A percentile compares a stretch with the other conserved stretches of the same genome.
phyloP scores from a whole-genome alignment of 2,329 filamentous ascomycete genomes.

The Stylonectria norvegica region DNA sequence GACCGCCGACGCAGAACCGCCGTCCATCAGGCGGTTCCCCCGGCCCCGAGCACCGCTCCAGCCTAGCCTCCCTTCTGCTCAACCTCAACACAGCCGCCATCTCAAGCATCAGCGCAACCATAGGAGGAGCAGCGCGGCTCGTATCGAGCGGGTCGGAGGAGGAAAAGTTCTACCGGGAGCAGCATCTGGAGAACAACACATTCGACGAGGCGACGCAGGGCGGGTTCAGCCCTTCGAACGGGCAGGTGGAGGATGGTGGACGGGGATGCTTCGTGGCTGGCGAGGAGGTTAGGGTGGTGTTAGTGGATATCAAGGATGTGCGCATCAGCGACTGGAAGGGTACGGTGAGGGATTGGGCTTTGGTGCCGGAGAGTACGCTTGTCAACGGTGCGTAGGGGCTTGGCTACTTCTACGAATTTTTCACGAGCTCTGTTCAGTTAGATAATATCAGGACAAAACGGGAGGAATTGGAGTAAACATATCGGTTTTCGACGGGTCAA shows the following conservation, averaged over 20 bases:
- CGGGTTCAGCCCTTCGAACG: conserved; percentile 33
- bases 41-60: conserved; percentile 63
- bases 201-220: conserved; percentile 59
- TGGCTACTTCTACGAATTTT: too few relatives aligned
- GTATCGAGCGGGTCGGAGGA: conserved; percentile 72
- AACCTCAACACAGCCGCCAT: conserved; percentile 89
- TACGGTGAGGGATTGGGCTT: conserved; percentile 74
- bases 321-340: conserved; percentile 95
- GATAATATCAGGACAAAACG: too few relatives aligned
- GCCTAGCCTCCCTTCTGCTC: conserved; percentile 76
- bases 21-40: conserved; percentile 60
- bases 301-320: conserved; percentile 79
- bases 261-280: conserved; percentile 70
- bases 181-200: conserved; percentile 89
- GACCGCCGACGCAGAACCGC: conserved; percentile 70
- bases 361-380: conserved; percentile 36
- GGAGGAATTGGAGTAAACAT: too few relatives aligned
- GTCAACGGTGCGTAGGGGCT: conserved; percentile 43
- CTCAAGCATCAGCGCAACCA: conserved; percentile 85
- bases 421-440: too few relatives aligned
- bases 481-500: too few relatives aligned
- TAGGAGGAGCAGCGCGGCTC: conserved; percentile 81
- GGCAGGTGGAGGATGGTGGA: conserved; percentile 49
- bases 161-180: conserved; percentile 77
- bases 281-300: conserved; percentile 81